Conservation (phyloP, 495 filamentous ascomycete genomes). For the Penicilliopsis zonata region DNA sequence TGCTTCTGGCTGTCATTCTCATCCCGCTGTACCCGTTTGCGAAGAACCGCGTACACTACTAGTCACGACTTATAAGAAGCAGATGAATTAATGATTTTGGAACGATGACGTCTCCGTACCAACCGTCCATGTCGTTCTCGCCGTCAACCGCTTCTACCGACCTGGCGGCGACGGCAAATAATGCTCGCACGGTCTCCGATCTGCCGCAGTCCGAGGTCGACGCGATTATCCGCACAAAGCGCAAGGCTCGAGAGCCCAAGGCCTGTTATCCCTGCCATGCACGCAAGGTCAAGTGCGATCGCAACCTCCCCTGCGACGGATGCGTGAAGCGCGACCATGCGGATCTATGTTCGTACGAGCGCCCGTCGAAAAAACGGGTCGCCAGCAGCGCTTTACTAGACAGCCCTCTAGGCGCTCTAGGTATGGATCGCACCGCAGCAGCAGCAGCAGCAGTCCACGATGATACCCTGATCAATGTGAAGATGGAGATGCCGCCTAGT, state of each 20-base stretch:
- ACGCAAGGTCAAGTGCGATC: conserved; percentile 65
- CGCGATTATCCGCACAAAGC: conserved; percentile 38
- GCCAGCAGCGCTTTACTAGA: conserved; percentile 24
- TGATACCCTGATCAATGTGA: conserved; percentile 12
- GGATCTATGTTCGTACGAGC: conserved; percentile 61
- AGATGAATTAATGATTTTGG: no score
- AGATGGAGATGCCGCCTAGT: conserved; percentile 13
- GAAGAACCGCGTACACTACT: no score
- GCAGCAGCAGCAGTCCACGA: conserved; percentile 10
- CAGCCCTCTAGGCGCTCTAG: conserved; percentile 8
- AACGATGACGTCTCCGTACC: conserved; percentile 29
- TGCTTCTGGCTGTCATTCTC: no score
- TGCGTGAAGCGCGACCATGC: conserved; percentile 64
- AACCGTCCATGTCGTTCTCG: conserved; percentile 23
- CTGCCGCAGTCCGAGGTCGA: conserved; percentile 35
- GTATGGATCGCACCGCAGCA: conserved; percentile 6
- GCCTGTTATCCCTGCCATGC: conserved; percentile 66
- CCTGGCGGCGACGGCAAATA: conserved; percentile 7
- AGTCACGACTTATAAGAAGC: no score
- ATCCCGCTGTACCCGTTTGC: no score
- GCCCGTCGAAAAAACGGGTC: conserved; percentile 46
- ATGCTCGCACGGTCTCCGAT: conserved; percentile 24
- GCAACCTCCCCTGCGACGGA: conserved; percentile 59
- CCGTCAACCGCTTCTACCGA: conserved; percentile 16
- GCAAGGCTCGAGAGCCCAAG: conserved; percentile 35